Conservation (phyloP, 2,329 filamentous ascomycete genomes). For the Nothophaeocryptopus gaeumannii region DNA sequence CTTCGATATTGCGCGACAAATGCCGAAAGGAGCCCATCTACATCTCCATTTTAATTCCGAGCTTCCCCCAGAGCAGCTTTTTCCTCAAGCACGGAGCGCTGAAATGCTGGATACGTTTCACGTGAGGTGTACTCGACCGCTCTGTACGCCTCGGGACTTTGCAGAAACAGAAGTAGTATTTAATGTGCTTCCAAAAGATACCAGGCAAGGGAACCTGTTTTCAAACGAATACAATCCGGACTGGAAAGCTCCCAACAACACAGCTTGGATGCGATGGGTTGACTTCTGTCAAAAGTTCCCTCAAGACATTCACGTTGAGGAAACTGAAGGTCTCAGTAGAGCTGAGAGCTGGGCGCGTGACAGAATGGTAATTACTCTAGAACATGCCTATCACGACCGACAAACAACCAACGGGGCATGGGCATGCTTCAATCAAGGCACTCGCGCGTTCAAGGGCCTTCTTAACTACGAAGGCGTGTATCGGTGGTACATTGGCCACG, state of each 20-base stretch:
- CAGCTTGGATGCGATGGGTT: constrained; percentile 46
- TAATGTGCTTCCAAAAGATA: constrained; percentile 44
- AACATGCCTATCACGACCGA: constrained; percentile 21
- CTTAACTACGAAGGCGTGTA: constrained; percentile 66
- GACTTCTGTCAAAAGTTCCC: constrained; percentile 43
- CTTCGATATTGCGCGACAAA: constrained; percentile 53
- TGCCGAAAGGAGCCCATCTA: constrained; percentile 71
- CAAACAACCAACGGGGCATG: constrained; percentile 45
- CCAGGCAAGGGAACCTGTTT: constrained; percentile 47
- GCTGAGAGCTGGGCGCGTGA: constrained; percentile 32
- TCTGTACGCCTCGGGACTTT: constrained; percentile 46
- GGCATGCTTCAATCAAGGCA: constrained; percentile 66
- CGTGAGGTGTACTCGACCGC: constrained; percentile 59
- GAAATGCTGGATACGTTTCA: constrained; percentile 61
- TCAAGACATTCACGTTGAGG: constrained; percentile 29
- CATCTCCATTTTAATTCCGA: constrained; percentile 80
- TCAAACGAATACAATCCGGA: constrained; percentile 43
- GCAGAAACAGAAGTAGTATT: constrained; percentile 61
- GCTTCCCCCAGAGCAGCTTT: constrained; percentile 58
- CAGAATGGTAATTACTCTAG: constrained; percentile 30
- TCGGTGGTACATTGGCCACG: constrained; percentile 57
- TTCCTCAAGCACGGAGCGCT: constrained; percentile 49
- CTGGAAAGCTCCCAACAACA: constrained; percentile 23
- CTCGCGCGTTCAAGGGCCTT: constrained; percentile 69
- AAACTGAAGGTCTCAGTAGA: constrained; percentile 10